A percentile compares a stretch with the other conserved stretches of the same genome.
phyloP scores from a whole-genome alignment of 2,329 filamentous ascomycete genomes.

The Colletotrichum sp. region DNA sequence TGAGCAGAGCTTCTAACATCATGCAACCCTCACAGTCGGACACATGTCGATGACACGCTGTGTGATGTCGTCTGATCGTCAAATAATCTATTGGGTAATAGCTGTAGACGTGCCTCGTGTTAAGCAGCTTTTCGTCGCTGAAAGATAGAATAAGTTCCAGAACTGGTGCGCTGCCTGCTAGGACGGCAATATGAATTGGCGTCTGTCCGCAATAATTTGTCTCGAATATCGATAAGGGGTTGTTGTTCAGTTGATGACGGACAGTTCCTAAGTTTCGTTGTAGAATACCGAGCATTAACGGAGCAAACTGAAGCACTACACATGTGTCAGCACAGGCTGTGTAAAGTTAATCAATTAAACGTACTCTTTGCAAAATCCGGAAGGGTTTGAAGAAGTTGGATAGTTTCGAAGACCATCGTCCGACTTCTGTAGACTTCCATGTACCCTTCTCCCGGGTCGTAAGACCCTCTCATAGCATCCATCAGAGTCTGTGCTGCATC shows the following conservation, averaged over 20 bases:
- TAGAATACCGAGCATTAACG: neutral
- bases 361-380: accelerated
- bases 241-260: neutral
- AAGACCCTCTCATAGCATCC: no score
- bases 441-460: no score
- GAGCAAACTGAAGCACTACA: neutral
- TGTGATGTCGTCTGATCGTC: neutral
- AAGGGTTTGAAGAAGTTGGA: accelerated
- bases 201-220: neutral
- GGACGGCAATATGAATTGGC: neutral
- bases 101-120: accelerated
- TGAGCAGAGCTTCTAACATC: neutral
- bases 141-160: neutral
- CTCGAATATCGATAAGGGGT: neutral
- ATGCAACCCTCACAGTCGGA: neutral
- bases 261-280: neutral
- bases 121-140: neutral
- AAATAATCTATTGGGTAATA: neutral
- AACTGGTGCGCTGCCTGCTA: neutral
- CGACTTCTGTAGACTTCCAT: accelerated
- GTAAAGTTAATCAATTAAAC: no score
- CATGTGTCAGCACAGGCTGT: no score
- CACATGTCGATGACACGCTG: accelerated
- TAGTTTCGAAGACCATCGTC: accelerated
- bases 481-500: no score